Evolutionary conservation across 306 rosid species (phyloP).

Genomic region (Dalbergia cultrata): DNA sequence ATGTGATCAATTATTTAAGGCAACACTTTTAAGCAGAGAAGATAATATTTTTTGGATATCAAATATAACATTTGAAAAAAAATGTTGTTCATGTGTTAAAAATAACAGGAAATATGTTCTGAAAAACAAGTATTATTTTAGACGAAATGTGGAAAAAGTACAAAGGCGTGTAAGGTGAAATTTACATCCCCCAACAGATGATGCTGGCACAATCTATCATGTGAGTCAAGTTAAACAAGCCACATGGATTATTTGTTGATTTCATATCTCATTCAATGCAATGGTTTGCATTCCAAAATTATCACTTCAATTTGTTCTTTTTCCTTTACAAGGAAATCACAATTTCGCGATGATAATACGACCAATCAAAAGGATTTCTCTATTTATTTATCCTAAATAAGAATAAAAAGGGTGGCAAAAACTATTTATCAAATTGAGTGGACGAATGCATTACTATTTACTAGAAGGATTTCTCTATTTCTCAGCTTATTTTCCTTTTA

Average conservation of each 20-base stretch:
- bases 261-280: constrained; percentile 2
- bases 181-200: not conserved
- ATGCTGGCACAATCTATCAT: constrained; percentile 19
- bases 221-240: constrained; percentile 21
- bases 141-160: too few relatives aligned
- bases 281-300: not conserved
- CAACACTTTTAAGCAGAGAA: too few relatives aligned
- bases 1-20: too few relatives aligned
- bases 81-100: too few relatives aligned
- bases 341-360: not conserved
- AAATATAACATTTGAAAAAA: too few relatives aligned
- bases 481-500: too few relatives aligned
- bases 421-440: not conserved
- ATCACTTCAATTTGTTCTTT: not conserved
- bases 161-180: not conserved
- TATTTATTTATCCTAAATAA: not conserved
- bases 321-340: not conserved
- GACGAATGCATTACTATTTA: too few relatives aligned
- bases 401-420: not conserved
- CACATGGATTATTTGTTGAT: not conserved
- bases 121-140: too few relatives aligned
- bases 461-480: too few relatives aligned
- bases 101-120: too few relatives aligned
- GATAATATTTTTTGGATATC: too few relatives aligned
- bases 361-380: not conserved